Base-by-base conservation (phyloP, 1,284 basidiomycete genomes). In the Somion occarium region DNA sequence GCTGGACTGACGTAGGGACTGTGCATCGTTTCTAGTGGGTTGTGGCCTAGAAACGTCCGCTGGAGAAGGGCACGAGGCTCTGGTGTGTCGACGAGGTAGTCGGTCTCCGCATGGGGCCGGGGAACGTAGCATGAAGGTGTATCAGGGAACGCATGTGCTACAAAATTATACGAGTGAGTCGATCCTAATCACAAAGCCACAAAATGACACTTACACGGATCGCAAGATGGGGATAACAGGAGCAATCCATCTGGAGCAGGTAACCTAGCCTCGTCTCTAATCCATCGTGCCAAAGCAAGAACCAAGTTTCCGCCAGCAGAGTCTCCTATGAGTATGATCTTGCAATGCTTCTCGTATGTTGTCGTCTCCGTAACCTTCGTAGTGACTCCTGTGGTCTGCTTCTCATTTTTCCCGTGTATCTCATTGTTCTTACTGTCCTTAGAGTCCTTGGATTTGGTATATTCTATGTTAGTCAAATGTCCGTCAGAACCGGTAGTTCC, bases 291-390 rank as follows among this genome's bases (percentile, higher is more conserved):
- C 3, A 79, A 66, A 2, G 82, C 79, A 2, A 88, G 70, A 0
- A 79, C 80, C 2, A 88, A 70, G 61, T 88, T 87, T 0, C 83
- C 86, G 2, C 88, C 88, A 0, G 87, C 85, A 39, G 79, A 82
- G 61, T 89, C 86, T 18, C 86, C 87, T 5, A 78, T 74, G 23
- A 90, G 60, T 26, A 85, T 63, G 48, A 89, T 78, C 59, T 83
- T 82, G 53, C 71, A 70, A n/a, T 68, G 64, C 15, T 66, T 64
- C n/a, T n/a, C n/a, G 18, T 57, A 56, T 19, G 57, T 52, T 7
- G 58, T 52, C 12, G 56, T 55, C 12, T 54, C 48, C 9, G 52
- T 38, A 5, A 59, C 52, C 12, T 56, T 56, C 15, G 27, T 37
- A 15, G 51, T 54, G 2, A 60, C 50, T 1, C 53, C 51, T 7